Base-by-base conservation (phyloP, 2,329 filamentous ascomycete genomes). In the Fusarium burgessii region DNA sequence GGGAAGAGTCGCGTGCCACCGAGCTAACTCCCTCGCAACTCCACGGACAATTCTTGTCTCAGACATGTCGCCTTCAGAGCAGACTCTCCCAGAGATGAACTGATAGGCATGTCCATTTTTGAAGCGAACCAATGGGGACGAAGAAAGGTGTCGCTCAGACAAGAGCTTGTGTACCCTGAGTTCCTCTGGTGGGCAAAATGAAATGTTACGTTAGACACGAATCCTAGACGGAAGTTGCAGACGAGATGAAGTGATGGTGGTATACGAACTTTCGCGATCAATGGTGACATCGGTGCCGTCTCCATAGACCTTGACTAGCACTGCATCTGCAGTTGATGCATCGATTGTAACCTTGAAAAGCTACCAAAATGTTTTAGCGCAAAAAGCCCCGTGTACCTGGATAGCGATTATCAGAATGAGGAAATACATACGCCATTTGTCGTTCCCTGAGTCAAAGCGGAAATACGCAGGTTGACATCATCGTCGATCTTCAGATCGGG, bases 221-320 rank as follows among this genome's bases (percentile, higher is more conserved):
- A 17, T 59, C 49, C 29, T 62, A 52, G 23, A 54, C 33, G 51
- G 45, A 57, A 51, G 49, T 32, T 42, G 27, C 20, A 64, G 40
- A 54, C 45, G 50, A 67, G 52, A 18, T 11, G 17, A 23, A n/a
- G n/a, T n/a, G 23, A 23, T 23, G 23, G 23, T 23, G 23, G 23
- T 23, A 13, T 18, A 73, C 72, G 12, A 58, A 74, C 72, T 74
- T 18, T 68, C 50, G 3, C 72, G 66, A 45, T 74, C 72, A 36
- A 74, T 74, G 4, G 69, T 74, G 17, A 74, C 66, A 15, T 74
- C 58, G 1, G 72, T 74, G 20, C 72, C 72, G 36, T 74, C 72
- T 20, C 72, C 72, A 27, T 74, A 74, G 46, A 74, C 62, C 33
- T 74, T 74, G 58, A 74, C 43, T 13, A 74, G 42, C 17, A 68